Evolutionary conservation across 208 protist genomes (phyloP), one percentile per base, ranked within the genome.

Genomic region (Zelonia costaricensis): DNA sequence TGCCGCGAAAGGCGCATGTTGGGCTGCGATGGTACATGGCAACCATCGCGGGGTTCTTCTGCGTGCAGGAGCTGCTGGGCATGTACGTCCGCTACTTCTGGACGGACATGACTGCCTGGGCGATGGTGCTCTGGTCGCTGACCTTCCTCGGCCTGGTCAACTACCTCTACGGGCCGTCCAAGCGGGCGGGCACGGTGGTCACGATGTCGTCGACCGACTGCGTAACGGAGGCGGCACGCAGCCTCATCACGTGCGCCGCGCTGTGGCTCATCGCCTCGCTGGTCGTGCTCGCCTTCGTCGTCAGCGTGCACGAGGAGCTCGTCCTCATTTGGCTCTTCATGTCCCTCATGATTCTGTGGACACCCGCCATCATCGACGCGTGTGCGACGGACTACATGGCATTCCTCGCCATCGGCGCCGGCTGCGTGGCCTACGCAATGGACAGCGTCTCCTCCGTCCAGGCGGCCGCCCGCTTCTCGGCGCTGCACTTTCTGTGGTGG

Each of bases 281-380:
- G 22, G 30, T 82, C 13, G 79, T 87, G 4, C 57, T 96, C 45
- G 78, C 78, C 7, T 61, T 87, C 23, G 78, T 89, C 8, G 91
- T 96, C 13, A 92, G 91, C 66, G 85, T 96, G 57, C 87, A 96
- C 68, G 81, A 94, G 57, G 87, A 96, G 68, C 78, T 96, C 15
- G 55, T 96, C 23, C 47, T 76, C 39, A 74, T 96, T 55, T 96
- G 91, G 88, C 65, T 94, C 28, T 71, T 89, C 54, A 81, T 88
- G 47, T 78, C 82, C 15, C 62, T 96, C 43, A 75, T 88, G 38
- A 76, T 88, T 4, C 58, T 94, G 28, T 96, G 91, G 88, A 68
- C 83, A 16, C 91, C 91, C 1, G 85, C 91, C 43, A 83, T 92
- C 33, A 77, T 92, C 45, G 86, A 93, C 61, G 87, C 86, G 13